Evolutionary conservation across 306 rosid species (phyloP).

Genomic region (Vigna reflexopilosa): DNA sequence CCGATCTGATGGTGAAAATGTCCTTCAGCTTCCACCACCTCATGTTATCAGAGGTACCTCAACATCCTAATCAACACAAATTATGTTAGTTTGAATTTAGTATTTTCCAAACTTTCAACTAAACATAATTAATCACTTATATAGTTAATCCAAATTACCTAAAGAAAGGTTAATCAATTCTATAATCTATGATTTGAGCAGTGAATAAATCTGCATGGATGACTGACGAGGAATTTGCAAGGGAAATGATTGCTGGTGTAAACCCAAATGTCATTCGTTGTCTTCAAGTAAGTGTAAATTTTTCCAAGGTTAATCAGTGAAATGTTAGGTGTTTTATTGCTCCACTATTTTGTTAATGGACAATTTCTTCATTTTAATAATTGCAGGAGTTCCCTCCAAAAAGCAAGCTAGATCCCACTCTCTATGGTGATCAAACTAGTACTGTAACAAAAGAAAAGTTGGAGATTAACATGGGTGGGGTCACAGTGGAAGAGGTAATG

Average conservation of each 20-base stretch:
- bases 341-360: background rate
- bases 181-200: constrained; percentile 35
- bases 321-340: background rate
- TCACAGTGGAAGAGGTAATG: constrained; percentile 61
- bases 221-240: constrained; percentile 75
- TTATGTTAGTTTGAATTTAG: background rate
- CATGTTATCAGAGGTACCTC: constrained; percentile 63
- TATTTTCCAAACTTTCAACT: no score
- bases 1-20: constrained; percentile 67
- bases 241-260: constrained; percentile 77
- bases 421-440: constrained; percentile 66
- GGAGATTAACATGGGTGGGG: constrained; percentile 51
- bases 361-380: background rate
- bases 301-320: background rate
- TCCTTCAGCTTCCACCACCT: constrained; percentile 68
- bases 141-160: background rate
- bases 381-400: constrained; percentile 34
- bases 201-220: constrained; percentile 63
- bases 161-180: background rate
- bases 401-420: constrained; percentile 4
- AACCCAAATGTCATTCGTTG: constrained; percentile 54
- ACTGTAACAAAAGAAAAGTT: constrained; percentile 58
- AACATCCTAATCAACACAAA: background rate
- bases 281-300: constrained; percentile 39
- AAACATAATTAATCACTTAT: background rate